Conservation (phyloP, 352 stramenopile species). For the Peronospora destructor region DNA sequence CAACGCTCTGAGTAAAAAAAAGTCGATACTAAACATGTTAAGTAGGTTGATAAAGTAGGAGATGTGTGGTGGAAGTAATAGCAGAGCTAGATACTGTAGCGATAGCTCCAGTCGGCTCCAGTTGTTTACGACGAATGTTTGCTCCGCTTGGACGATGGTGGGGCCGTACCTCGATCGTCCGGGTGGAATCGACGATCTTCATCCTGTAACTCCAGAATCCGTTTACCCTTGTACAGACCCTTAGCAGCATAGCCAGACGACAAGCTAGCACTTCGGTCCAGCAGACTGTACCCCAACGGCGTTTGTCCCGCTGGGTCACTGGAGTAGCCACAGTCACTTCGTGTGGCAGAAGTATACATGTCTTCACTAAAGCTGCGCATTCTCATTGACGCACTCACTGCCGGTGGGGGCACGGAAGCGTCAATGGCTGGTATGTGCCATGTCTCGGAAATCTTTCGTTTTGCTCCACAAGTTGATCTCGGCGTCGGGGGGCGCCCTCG, state of each 20-base stretch:
- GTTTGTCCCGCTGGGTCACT: slow-evolving; percentile 23
- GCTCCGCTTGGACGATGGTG: slow-evolving; percentile 52
- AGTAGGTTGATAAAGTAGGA: slow-evolving; percentile 22
- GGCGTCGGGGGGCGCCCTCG: slow-evolving; percentile 20
- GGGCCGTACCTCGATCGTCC: slow-evolving; percentile 35
- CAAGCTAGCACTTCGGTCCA: slow-evolving; percentile 38
- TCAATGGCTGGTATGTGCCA: slow-evolving; percentile 26
- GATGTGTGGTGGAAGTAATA: slow-evolving; percentile 17
- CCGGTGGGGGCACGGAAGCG: slow-evolving; percentile 14
- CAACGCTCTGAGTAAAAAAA: too few species aligned
- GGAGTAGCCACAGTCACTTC: slow-evolving; percentile 31
- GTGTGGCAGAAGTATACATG: slow-evolving; percentile 9
- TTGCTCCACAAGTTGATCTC: slow-evolving; percentile 18
- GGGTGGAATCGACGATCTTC: slow-evolving; percentile 62
- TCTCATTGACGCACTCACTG: slow-evolving; percentile 16
- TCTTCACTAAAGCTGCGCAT: slow-evolving; percentile 41
- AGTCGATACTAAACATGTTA: slow-evolving; percentile 13
- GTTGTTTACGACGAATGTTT: slow-evolving; percentile 25
- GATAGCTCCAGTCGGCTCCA: slow-evolving; percentile 2
- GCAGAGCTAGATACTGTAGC: slow-evolving; percentile 12
- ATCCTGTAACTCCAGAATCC: slow-evolving; percentile 69
- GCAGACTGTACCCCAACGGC: slow-evolving; percentile 9
- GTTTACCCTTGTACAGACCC: slow-evolving; percentile 54
- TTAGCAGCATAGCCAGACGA: slow-evolving; percentile 28
- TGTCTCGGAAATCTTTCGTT: slow-evolving; percentile 24